These are phyloP conservation scores for Sphagnum magellanicum DNA, from an alignment of 228 moss, liverwort and hornwort genomes.

Conservation along the genomic window DNA sequence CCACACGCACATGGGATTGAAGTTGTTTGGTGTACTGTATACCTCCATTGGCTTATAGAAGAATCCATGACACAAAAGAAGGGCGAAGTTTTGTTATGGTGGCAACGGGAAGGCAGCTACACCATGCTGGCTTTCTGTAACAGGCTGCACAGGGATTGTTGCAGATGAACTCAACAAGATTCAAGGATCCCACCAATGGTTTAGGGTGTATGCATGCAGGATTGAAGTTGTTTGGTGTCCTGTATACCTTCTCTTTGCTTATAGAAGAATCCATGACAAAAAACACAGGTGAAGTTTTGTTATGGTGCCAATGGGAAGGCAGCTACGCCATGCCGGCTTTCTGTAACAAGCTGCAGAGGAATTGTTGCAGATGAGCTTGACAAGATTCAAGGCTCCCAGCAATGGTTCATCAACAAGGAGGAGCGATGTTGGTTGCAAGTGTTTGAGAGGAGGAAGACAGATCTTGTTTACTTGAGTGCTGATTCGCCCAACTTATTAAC, in stretches of 20 bases:
- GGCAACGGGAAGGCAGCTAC: conserved; percentile 28
- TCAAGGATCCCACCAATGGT: conserved; percentile 40
- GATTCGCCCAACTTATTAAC: conserved; percentile 32
- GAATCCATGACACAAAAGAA: not conserved
- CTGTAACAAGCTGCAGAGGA: conserved; percentile 35
- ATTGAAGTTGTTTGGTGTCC: too few relatives aligned
- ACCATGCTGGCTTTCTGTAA: conserved; percentile 32
- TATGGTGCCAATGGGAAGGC: conserved; percentile 38
- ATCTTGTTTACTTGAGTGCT: conserved; percentile 47
- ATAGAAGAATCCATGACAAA: not conserved
- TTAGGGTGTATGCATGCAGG: not conserved
- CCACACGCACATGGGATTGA: too few relatives aligned
- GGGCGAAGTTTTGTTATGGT: conserved; percentile 45
- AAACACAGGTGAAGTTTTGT: conserved; percentile 35
- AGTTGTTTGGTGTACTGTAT: too few relatives aligned
- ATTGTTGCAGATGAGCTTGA: conserved; percentile 21
- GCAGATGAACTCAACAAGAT: conserved; percentile 29
- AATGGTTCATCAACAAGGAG: conserved; percentile 45
- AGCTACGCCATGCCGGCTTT: conserved; percentile 25
- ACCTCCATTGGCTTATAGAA: too few relatives aligned
- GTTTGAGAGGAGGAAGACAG: conserved; percentile 27
- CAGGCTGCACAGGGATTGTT: conserved; percentile 27
- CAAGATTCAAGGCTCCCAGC: conserved; percentile 34
- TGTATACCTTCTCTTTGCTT: too few relatives aligned
- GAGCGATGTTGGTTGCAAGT: conserved; percentile 29